Base-by-base conservation (phyloP, 1,139 yeast species). In the Yamadazyma triangularis region DNA sequence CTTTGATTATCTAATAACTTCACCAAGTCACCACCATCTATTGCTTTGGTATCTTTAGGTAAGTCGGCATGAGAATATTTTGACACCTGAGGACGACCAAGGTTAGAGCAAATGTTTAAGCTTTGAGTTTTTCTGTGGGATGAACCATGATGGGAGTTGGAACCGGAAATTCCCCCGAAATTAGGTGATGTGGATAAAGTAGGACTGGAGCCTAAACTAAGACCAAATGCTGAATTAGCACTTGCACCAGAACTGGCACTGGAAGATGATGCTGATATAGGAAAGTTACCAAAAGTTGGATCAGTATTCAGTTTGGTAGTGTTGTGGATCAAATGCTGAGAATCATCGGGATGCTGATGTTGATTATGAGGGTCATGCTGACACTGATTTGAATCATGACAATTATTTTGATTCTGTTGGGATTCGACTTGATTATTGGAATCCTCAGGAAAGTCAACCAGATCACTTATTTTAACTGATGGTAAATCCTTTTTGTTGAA, bases 231-330 rank as follows among this genome's bases (percentile, higher is more conserved):
- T 18, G 20, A 18, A 18, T 6, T 18, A 7, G 20, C 6, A n/a
- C n/a, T 34, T 9, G 46, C 40, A 28, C 28, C 9, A 7, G 20
- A 18, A 18, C 8, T 18, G 6, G 20, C 6, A 18, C 9, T 18
- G 6, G 20, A 18, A 18, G 20, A 7, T 18, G 20, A 18, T 18
- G 20, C 6, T 18, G 20, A 18, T 18, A 18, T 9, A 18, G 20
- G 20, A 18, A 9, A 18, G 9, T 18, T 18, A 18, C 8, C 6
- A 7, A 18, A 18, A 7, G 20, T 7, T 7, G 20, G 6, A 6
- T 7, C 9, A 18, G 6, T 9, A 18, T 18, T 18, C 6, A 9
- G 9, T 7, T 6, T 18, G 6, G 6, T 9, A 7, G 6, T 18
- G 6, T 6, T 18, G 9, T 18, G 8, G 6, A 18, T 7, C n/a